phyloP scores from a whole-genome alignment of 345 rosid genomes.

The Anastatica hierochuntica region DNA sequence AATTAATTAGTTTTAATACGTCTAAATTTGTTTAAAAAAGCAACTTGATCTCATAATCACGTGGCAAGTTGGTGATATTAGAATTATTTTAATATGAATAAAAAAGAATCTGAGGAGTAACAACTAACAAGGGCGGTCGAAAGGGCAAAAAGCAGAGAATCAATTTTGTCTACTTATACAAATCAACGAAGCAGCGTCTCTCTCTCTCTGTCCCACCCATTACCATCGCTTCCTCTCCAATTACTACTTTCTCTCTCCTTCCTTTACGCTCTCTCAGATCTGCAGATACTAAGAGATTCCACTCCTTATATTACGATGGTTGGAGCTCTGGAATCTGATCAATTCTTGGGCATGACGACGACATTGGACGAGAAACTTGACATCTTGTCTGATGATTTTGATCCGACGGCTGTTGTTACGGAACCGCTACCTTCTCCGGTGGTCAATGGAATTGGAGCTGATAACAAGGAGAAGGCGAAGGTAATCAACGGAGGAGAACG shows the following conservation, averaged over 20 bases:
- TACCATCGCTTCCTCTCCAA: constrained; percentile 15
- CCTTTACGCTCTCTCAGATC: constrained; percentile 12
- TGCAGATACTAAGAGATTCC: constrained; percentile 2
- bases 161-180: neutral
- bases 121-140: too few species aligned
- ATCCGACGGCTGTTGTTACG: constrained; percentile 31
- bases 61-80: too few species aligned
- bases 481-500: constrained; percentile 15
- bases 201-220: constrained; percentile 11
- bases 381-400: constrained; percentile 31
- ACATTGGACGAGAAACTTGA: too few species aligned
- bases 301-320: too few species aligned
- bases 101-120: too few species aligned
- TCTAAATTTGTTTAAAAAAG: too few species aligned
- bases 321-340: constrained; percentile 24
- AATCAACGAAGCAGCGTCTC: constrained; percentile 14
- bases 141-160: neutral
- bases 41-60: too few species aligned
- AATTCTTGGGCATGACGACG: neutral
- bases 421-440: constrained; percentile 45
- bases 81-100: too few species aligned
- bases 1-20: too few species aligned
- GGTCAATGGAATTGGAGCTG: constrained; percentile 6
- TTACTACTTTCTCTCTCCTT: neutral
- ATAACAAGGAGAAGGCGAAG: neutral